phyloP scores from a whole-genome alignment of 768 basidiomycete species.

The Cantharellus anzutake region DNA sequence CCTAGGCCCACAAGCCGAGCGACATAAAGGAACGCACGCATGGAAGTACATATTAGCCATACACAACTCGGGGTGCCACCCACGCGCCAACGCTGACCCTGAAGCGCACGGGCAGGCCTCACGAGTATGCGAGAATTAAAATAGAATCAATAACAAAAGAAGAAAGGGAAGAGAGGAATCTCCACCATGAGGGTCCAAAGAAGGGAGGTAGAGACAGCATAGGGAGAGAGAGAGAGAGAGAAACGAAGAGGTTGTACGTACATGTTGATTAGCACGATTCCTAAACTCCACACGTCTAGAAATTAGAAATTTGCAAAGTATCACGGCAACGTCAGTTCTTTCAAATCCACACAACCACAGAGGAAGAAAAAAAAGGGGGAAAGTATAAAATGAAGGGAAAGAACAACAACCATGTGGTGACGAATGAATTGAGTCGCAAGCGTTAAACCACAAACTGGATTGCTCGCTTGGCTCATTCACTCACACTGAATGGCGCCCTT shows the following conservation, averaged over 20 bases:
- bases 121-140: too few species aligned
- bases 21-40: too few species aligned
- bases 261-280: constrained; percentile 99
- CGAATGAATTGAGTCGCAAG: too few species aligned
- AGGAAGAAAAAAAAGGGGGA: neutral
- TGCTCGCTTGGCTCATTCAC: too few species aligned
- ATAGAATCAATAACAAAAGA: neutral
- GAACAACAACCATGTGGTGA: too few species aligned
- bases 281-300: constrained; percentile 88
- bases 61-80: too few species aligned
- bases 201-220: neutral
- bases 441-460: too few species aligned
- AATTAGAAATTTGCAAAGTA: neutral
- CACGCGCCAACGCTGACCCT: too few species aligned
- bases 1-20: too few species aligned
- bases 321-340: neutral
- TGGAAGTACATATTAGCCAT: too few species aligned
- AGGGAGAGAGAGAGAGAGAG: neutral
- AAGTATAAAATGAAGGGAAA: neutral
- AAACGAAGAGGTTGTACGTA: constrained; percentile 19
- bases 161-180: neutral
- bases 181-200: neutral
- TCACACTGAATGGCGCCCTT: too few species aligned
- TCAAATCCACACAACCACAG: neutral
- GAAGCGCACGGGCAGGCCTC: too few species aligned